phyloP scores from a whole-genome alignment of 805 yeast species.

The Maudiozyma saulgeensis region DNA sequence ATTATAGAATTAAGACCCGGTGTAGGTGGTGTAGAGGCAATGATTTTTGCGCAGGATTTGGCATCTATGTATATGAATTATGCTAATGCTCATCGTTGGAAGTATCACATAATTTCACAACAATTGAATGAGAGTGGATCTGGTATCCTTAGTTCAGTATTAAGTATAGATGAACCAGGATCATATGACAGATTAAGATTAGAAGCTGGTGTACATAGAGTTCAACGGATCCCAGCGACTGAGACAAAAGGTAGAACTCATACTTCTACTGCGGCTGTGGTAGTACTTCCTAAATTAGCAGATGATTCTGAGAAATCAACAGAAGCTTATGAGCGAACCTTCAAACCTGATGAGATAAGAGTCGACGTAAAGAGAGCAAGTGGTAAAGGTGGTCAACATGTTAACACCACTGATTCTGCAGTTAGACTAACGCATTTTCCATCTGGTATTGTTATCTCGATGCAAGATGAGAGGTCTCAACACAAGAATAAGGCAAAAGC shows the following conservation, averaged over 20 bases:
- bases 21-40: constrained; percentile 92
- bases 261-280: constrained; percentile 93
- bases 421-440: constrained; percentile 89
- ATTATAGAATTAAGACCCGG: constrained; percentile 87
- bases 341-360: constrained; percentile 79
- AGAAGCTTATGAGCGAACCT: constrained; percentile 53
- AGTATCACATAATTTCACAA: constrained; percentile 46
- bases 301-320: constrained; percentile 41
- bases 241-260: constrained; percentile 91
- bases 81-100: constrained; percentile 62
- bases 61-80: constrained; percentile 72
- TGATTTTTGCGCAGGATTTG: constrained; percentile 73
- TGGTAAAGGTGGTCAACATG: constrained; percentile 98
- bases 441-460: constrained; percentile 77
- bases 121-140: constrained; percentile 48
- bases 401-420: constrained; percentile 94
- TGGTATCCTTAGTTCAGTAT: constrained; percentile 69
- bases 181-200: constrained; percentile 62
- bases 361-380: constrained; percentile 96
- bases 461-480: constrained; percentile 94
- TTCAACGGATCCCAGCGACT: constrained; percentile 87
- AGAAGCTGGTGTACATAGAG: constrained; percentile 95
- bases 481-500: constrained; percentile 92
- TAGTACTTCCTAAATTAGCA: constrained; percentile 77
- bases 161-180: constrained; percentile 66